Base-by-base conservation (phyloP, 2,329 filamentous ascomycete genomes). In the Apiospora aurea region DNA sequence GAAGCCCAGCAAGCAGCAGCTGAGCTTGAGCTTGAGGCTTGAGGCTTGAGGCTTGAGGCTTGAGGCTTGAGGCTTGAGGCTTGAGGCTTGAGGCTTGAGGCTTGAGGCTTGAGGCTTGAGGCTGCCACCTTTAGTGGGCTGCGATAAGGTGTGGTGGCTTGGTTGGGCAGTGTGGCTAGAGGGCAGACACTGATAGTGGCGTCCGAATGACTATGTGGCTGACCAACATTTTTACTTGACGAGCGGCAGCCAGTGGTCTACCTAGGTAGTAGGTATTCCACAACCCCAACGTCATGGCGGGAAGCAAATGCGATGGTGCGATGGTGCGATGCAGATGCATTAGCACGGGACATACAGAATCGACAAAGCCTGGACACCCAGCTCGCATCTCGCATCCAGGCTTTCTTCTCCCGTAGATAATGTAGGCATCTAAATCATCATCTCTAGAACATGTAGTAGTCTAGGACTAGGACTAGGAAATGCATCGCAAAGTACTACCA, bases 271-370 rank as follows among this genome's bases (percentile, higher is more conserved):
- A n/a, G n/a, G n/a, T n/a, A 18, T 57, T 34, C 51, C 26, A 38
- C 57, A 64, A 41, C 8, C 21, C 29, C n/a, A 64, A 41, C 57
- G 57, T 64, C 57, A 64, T 64, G 57, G 34, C 57, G 57, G 57
- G 57, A 64, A n/a, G 57, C 18, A 41, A 18, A 64, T 61, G 53
- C 53, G 46, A 49, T 49, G 46, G 13, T 43, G 41, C 46, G 29
- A 34, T 61, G 53, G 13, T 43, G 41, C 46, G 29, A 34, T 61
- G 53, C 53, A 61, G 16, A 38, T 61, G 53, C 53, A 61, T 61
- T 43, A 61, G 53, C 53, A 61, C 29, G 46, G 46, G 21, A 49
- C 53, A 11, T 38, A 43, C 26, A 29, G 26, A 29, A 29, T 29
- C 26, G 53, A 34, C 53, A 61, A 16, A 38, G 38, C 18, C 29